Conservation (phyloP, 768 basidiomycete species). For the Lentinula raphanica region DNA sequence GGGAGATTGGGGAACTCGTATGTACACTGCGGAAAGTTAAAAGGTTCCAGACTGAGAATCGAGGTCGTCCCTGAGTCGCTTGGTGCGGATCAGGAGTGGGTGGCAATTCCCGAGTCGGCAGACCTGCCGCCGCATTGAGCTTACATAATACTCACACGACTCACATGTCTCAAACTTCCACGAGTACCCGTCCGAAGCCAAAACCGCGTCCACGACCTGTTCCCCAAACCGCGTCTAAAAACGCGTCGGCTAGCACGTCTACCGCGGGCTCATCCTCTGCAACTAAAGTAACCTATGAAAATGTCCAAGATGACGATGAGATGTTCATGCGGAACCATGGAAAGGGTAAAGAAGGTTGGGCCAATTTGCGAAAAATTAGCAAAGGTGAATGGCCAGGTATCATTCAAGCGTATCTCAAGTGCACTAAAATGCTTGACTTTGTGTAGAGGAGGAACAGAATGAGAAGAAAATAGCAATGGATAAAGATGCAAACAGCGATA, state of each 20-base stretch:
- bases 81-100: not conserved
- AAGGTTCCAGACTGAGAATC: not conserved
- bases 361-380: slow-evolving; percentile 47
- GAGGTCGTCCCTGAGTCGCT: not conserved
- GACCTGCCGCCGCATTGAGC: not conserved
- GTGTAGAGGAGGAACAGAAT: not conserved
- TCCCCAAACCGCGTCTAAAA: slow-evolving; percentile 19
- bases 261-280: slow-evolving; percentile 16
- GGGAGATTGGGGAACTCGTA: not conserved
- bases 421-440: not conserved
- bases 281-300: slow-evolving; percentile 15
- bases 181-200: not conserved
- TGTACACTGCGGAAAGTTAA: not conserved
- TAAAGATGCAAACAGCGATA: slow-evolving; percentile 20
- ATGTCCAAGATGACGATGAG: slow-evolving; percentile 55
- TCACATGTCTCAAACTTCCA: not conserved
- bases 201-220: slow-evolving; percentile 41
- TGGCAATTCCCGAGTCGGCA: not conserved
- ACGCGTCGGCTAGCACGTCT: slow-evolving; percentile 10
- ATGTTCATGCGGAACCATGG: slow-evolving; percentile 65
- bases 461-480: slow-evolving; percentile 12
- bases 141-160: not conserved
- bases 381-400: slow-evolving; percentile 38
- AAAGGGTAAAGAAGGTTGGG: slow-evolving; percentile 54
- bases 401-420: not conserved